Base-by-base conservation (phyloP, 495 filamentous ascomycete genomes). In the Evernia prunastri region DNA sequence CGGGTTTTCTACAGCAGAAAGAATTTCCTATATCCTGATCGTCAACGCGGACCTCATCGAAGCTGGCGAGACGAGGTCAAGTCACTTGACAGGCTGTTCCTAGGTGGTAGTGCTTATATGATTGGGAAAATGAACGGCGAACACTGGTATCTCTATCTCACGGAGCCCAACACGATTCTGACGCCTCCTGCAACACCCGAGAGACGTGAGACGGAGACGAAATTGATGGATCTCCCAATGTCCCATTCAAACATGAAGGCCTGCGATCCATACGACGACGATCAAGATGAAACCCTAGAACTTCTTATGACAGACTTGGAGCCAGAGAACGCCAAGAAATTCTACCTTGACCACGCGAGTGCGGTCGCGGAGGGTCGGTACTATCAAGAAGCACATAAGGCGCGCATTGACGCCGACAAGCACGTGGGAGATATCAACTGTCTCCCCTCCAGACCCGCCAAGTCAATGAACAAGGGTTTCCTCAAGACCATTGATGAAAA, bases 61-160 rank as follows among this genome's bases (percentile, higher is more conserved):
- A 97, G 92, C 84, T 99, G 95, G 95, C 87, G 90, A 68, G 86
- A 97, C 69, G 95, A 99, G 72, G 95, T 99, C 67, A 86, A 85
- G 61, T 94, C 84, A 66, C 81, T 99, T 64, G 95, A 99, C 77
- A 84, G 86, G 69, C 87, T 89, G 70, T 97, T 97, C 73, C 80
- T 88, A 56, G 88, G 89, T 62, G 95, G 95, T 49, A 97, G 93
- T 75, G 95, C 95, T 37, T 99, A 99, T 77, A 95, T 97, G 92
- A 94, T 99, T 66, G 95, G 95, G 68, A 96, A 96, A 76, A 97
- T 97, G 92, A 99, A 99, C 71, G 93, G 94, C 65, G 95, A 97
- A 76, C 95, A 99, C 71, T 99, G 95, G 95, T 97, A 97, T 71
- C 79, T 99, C 45, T 99, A 97, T 75, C 84, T 97, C 72, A 99